A percentile compares a stretch with the other conserved stretches of the same genome.
These are phyloP conservation scores for Hippophae rhamnoides DNA, from an alignment of 306 rosid species.

Conservation along the genomic window DNA sequence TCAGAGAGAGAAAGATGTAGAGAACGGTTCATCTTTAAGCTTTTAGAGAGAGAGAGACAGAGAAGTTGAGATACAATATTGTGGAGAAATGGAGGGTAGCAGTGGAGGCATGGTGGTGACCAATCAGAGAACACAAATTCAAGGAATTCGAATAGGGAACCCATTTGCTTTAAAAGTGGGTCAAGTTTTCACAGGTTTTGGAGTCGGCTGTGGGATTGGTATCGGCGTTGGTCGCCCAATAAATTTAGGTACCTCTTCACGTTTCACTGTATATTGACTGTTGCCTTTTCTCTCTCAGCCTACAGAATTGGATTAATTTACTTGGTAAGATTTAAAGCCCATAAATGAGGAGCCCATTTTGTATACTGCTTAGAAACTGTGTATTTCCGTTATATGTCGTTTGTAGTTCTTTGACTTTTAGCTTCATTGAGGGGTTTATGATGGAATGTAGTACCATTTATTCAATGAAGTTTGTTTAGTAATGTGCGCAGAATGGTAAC, in stretches of 20 bases:
- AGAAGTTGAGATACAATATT: not conserved
- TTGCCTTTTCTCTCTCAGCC: not conserved
- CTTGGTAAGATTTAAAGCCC: slow-evolving; percentile 21
- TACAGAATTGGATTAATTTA: slow-evolving; percentile 8
- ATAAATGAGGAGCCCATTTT: slow-evolving; percentile 19
- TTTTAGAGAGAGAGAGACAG: slow-evolving; percentile 5
- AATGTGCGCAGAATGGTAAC: too few species aligned
- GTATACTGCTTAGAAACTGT: slow-evolving; percentile 20
- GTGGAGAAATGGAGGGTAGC: slow-evolving; percentile 44
- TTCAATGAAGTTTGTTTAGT: too few species aligned
- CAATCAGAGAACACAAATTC: slow-evolving; percentile 20
- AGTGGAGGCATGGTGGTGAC: slow-evolving; percentile 16
- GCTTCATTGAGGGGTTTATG: not conserved
- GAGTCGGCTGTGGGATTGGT: slow-evolving; percentile 84
- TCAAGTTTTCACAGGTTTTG: slow-evolving; percentile 95
- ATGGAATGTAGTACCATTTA: not conserved
- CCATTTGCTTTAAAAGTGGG: slow-evolving; percentile 92
- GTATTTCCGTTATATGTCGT: slow-evolving; percentile 17
- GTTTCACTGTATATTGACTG: not conserved
- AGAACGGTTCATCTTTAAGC: not conserved
- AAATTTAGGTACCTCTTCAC: slow-evolving; percentile 48
- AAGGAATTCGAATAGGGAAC: slow-evolving; percentile 52
- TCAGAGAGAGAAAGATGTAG: not conserved
- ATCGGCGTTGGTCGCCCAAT: slow-evolving; percentile 96
- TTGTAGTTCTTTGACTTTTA: not conserved